These are phyloP conservation scores for Tolypocladium capitatum DNA, from an alignment of 2,329 filamentous ascomycete species.

Conservation along the genomic window DNA sequence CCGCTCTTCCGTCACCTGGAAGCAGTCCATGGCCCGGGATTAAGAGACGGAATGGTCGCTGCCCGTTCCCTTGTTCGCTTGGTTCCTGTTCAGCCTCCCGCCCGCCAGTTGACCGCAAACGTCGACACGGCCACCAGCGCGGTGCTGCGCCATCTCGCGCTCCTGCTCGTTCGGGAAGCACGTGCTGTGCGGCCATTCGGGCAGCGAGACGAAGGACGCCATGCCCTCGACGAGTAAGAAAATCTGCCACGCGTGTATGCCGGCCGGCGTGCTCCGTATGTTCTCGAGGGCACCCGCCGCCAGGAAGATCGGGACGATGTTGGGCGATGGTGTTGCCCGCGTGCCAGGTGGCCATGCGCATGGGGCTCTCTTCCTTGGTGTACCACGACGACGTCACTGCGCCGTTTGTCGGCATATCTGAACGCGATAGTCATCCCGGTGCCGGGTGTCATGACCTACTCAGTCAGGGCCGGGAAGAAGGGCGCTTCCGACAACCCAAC, in stretches of 20 bases:
- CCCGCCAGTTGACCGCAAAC: conserved; percentile 8
- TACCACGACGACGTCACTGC: conserved; percentile 29
- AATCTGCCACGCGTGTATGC: conserved; percentile 25
- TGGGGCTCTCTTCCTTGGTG: conserved; percentile 26
- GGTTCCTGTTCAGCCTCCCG: conserved; percentile 11
- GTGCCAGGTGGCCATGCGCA: conserved; percentile 28
- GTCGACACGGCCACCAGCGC: conserved; percentile 9
- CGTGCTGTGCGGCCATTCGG: conserved; percentile 20
- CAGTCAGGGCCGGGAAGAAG: conserved; percentile 34
- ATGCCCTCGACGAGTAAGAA: conserved; percentile 27
- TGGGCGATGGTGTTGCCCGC: conserved; percentile 29
- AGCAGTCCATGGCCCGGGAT: neutral
- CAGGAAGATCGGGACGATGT: conserved; percentile 29
- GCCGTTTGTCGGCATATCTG: neutral
- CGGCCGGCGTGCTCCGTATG: conserved; percentile 26
- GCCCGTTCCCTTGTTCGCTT: too few species aligned
- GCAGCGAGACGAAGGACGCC: conserved; percentile 19
- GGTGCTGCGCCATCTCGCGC: conserved; percentile 20
- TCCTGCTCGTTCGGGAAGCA: conserved; percentile 21
- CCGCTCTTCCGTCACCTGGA: neutral
- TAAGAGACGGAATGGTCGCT: neutral
- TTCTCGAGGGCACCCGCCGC: conserved; percentile 28
- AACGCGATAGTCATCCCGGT: too few species aligned
- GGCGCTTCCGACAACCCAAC: conserved; percentile 16
- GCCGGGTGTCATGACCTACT: conserved; percentile 7